These are phyloP conservation scores for Phoma sp. DNA, from an alignment of 2,329 filamentous ascomycete species.

Conservation along the genomic window DNA sequence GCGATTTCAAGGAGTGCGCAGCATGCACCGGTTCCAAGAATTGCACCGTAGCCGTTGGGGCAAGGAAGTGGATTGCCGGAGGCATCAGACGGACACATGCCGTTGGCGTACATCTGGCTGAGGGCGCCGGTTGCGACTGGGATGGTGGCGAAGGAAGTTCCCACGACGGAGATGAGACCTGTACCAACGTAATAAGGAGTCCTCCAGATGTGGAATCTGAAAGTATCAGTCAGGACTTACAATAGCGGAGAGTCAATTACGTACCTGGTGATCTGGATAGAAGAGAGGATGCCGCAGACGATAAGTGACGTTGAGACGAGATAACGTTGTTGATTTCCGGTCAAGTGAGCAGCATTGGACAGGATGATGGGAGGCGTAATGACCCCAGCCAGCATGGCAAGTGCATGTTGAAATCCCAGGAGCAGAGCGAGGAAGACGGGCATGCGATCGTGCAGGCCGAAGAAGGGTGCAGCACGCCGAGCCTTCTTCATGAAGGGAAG, in stretches of 20 bases:
- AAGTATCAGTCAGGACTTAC: not conserved
- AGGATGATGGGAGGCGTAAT: conserved; percentile 83
- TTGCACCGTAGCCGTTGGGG: conserved; percentile 76
- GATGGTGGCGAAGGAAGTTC: conserved; percentile 79
- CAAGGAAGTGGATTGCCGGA: conserved; percentile 75
- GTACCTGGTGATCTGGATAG: conserved; percentile 73
- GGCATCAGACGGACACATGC: conserved; percentile 67
- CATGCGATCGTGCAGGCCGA: conserved; percentile 81
- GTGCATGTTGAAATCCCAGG: conserved; percentile 79
- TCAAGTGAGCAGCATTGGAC: conserved; percentile 69
- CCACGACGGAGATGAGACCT: conserved; percentile 80
- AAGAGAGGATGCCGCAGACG: conserved; percentile 76
- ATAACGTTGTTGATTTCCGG: conserved; percentile 70
- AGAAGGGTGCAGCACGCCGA: conserved; percentile 73
- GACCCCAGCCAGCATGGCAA: conserved; percentile 73
- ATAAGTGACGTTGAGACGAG: conserved; percentile 81
- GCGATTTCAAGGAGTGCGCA: conserved; percentile 70
- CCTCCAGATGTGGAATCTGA: conserved; percentile 69
- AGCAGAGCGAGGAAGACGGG: conserved; percentile 76
- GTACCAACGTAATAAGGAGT: conserved; percentile 73
- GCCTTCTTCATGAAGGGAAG: conserved; percentile 79
- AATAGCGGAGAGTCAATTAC: conserved; percentile 34
- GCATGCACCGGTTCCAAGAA: conserved; percentile 69
- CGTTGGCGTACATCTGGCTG: conserved; percentile 78
- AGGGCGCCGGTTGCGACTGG: conserved; percentile 76